These are phyloP conservation scores for Lactarius deliciosus DNA, from an alignment of 768 basidiomycete species.

Conservation along the genomic window DNA sequence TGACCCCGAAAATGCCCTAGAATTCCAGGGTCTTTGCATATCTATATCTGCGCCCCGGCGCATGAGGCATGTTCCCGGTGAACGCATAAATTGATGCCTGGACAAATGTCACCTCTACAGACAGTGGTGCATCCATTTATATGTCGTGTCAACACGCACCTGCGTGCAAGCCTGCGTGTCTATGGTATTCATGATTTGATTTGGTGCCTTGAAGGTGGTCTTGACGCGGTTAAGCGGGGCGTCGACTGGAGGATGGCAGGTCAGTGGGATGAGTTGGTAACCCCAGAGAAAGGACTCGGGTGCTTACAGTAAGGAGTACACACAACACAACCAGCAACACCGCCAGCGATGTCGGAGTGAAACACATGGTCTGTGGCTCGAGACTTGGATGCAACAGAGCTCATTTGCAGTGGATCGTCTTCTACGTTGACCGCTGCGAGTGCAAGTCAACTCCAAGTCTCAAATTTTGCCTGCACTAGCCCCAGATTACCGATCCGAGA, in stretches of 20 bases:
- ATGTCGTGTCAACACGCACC: constrained; percentile 37
- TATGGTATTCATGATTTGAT: constrained; percentile 76
- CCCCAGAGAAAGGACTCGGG: constrained; percentile 15
- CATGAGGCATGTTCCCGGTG: constrained; percentile 25
- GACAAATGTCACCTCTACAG: too few species aligned
- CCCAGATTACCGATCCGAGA: too few species aligned
- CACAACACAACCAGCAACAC: constrained; percentile 90
- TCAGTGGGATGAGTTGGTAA: constrained; percentile 7
- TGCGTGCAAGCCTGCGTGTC: constrained; percentile 83
- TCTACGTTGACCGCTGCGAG: too few species aligned
- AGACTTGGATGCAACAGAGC: constrained; percentile 48
- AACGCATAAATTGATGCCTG: too few species aligned
- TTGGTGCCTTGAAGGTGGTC: constrained; percentile 77
- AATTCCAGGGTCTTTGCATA: constrained; percentile 65
- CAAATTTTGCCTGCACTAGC: too few species aligned
- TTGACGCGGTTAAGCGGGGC: constrained; percentile 96
- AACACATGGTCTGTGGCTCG: constrained; percentile 44
- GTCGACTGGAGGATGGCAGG: constrained; percentile 44
- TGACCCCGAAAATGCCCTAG: constrained; percentile 80
- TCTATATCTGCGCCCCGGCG: constrained; percentile 77
- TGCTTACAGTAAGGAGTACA: constrained; percentile 36
- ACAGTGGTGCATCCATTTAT: too few species aligned
- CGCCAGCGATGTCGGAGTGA: constrained; percentile 88
- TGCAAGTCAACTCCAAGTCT: neutral
- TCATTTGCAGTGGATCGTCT: constrained; percentile 46